Conservation (phyloP, 768 basidiomycete genomes). For the Kondoa subrosea region DNA sequence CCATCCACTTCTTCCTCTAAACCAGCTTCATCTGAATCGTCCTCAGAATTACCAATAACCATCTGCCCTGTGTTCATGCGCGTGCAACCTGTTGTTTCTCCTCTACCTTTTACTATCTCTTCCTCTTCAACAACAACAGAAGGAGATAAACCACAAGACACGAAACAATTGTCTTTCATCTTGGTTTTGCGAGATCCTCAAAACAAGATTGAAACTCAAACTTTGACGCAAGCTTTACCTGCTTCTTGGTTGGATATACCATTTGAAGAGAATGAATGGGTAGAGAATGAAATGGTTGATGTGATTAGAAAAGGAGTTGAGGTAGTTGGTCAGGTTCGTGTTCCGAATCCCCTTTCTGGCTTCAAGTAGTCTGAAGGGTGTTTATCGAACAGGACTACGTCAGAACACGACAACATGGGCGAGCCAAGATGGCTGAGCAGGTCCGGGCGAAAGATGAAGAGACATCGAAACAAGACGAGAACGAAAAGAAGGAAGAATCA, state of each 20-base stretch:
- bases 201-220: constrained; percentile 58
- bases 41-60: constrained; percentile 38
- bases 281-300: constrained; percentile 85
- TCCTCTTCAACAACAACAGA: constrained; percentile 21
- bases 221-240: constrained; percentile 68
- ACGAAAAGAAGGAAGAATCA: not conserved
- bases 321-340: constrained; percentile 62
- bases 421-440: not conserved
- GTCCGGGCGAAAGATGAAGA: not conserved
- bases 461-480: not conserved
- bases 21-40: constrained; percentile 15
- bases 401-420: not conserved
- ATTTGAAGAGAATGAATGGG: constrained; percentile 79
- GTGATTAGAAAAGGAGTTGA: constrained; percentile 67
- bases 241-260: constrained; percentile 66
- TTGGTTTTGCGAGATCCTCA: constrained; percentile 58
- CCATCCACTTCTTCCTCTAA: constrained; percentile 13
- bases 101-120: constrained; percentile 33
- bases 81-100: constrained; percentile 64
- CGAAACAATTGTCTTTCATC: constrained; percentile 50
- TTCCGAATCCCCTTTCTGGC: not conserved
- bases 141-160: constrained; percentile 22
- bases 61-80: constrained; percentile 85
- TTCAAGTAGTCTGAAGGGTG: not conserved
- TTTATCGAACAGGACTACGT: not conserved